These are phyloP conservation scores for Psilocybe tampanensis DNA, from an alignment of 768 basidiomycete genomes.

Conservation along the genomic window DNA sequence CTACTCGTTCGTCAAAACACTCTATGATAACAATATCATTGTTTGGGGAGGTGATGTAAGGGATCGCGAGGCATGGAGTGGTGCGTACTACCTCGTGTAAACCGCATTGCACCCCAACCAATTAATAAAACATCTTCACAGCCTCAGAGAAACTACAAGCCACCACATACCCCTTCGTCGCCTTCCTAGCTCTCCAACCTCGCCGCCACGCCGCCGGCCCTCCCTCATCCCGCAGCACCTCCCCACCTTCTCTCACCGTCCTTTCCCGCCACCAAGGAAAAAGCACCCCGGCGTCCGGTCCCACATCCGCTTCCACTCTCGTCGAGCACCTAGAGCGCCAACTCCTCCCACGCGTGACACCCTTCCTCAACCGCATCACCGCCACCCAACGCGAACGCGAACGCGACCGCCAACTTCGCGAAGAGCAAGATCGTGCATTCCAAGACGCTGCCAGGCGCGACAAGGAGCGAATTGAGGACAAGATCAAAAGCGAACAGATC, in stretches of 20 bases:
- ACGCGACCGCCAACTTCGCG: conserved; percentile 63
- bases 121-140: background rate
- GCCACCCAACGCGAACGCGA: conserved; percentile 50
- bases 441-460: conserved; percentile 65
- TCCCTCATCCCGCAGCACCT: conserved; percentile 33
- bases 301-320: conserved; percentile 68
- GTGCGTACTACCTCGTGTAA: conserved; percentile 25
- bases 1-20: conserved; percentile 61
- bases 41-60: conserved; percentile 94
- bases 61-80: conserved; percentile 79
- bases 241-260: conserved; percentile 66
- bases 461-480: conserved; percentile 62
- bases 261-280: conserved; percentile 86
- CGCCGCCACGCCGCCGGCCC: conserved; percentile 42
- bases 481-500: conserved; percentile 45
- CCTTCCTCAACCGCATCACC: conserved; percentile 71
- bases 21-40: conserved; percentile 75
- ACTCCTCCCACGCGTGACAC: conserved; percentile 78
- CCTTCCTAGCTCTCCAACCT: conserved; percentile 88
- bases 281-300: conserved; percentile 37
- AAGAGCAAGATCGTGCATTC: conserved; percentile 84
- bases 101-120: conserved; percentile 6
- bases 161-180: conserved; percentile 92
- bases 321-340: conserved; percentile 66
- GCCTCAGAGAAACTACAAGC: conserved; percentile 53